Percentiles rank a stretch among this genome's conserved stretches.
phyloP scores from a whole-genome alignment of 2,329 filamentous ascomycete genomes.

The Chrysoporthe puriensis region DNA sequence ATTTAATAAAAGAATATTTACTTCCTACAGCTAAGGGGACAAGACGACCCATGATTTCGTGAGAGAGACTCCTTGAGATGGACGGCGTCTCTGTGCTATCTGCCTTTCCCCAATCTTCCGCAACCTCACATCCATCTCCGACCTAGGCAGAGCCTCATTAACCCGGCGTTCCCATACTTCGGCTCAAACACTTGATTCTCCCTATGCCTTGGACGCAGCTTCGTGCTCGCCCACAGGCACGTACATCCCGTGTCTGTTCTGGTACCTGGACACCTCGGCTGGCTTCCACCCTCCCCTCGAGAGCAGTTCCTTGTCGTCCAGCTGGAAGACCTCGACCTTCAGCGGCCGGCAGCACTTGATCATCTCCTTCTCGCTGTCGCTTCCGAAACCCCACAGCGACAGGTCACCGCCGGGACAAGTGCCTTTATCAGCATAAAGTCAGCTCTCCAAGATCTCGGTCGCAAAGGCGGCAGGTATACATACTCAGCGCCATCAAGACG shows the following conservation, averaged over 20 bases:
- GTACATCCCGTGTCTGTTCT: constrained; percentile 66
- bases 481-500: constrained; percentile 63
- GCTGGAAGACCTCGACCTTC: constrained; percentile 71
- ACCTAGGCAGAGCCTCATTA: too few relatives aligned
- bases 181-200: neutral
- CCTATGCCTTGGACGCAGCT: neutral
- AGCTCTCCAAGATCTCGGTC: constrained; percentile 39
- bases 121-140: too few relatives aligned
- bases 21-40: too few relatives aligned
- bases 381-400: constrained; percentile 80
- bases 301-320: constrained; percentile 59
- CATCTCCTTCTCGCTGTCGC: constrained; percentile 69
- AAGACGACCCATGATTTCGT: too few relatives aligned
- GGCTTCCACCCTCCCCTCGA: constrained; percentile 62
- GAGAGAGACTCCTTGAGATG: too few relatives aligned
- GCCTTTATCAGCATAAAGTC: constrained; percentile 39
- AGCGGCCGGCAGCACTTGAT: constrained; percentile 72
- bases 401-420: constrained; percentile 83
- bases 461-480: constrained; percentile 31
- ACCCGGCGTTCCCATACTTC: too few relatives aligned
- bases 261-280: constrained; percentile 63
- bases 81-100: too few relatives aligned
- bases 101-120: too few relatives aligned
- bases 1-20: too few relatives aligned
- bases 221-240: constrained; percentile 32